Conservation (phyloP, 2,329 filamentous ascomycete genomes). For the Teratosphaeriaceae sp. region DNA sequence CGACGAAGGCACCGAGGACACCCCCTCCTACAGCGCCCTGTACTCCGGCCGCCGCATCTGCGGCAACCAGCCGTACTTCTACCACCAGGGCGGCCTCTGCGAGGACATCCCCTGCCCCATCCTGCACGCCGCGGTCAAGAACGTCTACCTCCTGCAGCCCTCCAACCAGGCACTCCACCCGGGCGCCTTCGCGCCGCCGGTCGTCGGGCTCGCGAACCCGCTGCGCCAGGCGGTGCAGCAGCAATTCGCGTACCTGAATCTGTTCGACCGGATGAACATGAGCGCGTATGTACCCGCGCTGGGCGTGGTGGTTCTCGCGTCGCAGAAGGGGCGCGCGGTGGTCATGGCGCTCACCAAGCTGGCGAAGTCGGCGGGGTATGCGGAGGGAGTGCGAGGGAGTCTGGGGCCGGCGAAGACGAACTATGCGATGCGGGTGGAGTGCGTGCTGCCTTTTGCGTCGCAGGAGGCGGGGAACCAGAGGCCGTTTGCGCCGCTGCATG, state of each 20-base stretch:
- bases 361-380: constrained; percentile 8
- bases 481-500: constrained; percentile 52
- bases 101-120: constrained; percentile 33
- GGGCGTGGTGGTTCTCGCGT: constrained; percentile 60
- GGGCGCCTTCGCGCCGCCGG: constrained; percentile 18
- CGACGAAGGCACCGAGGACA: constrained; percentile 23
- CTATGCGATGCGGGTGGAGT: constrained; percentile 49
- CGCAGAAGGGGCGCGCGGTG: constrained; percentile 58
- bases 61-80: constrained; percentile 23
- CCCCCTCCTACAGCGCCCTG: constrained; percentile 15
- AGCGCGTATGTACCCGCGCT: constrained; percentile 60
- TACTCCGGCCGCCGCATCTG: constrained; percentile 22
- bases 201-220: constrained; percentile 33
- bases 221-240: constrained; percentile 25
- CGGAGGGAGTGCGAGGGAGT: constrained; percentile 7
- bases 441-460: constrained; percentile 48
- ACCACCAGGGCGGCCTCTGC: constrained; percentile 19
- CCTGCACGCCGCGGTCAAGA: constrained; percentile 34
- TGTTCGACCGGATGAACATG: constrained; percentile 54
- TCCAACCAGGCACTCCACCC: constrained; percentile 9
- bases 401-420: constrained; percentile 15
- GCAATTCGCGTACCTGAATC: constrained; percentile 21
- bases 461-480: constrained; percentile 44
- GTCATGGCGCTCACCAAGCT: constrained; percentile 53
- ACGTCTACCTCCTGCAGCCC: constrained; percentile 39